Percentiles rank a stretch among this genome's conserved stretches.
phyloP scores from a whole-genome alignment of 148 eudicot species.

The Polygonum aviculare region DNA sequence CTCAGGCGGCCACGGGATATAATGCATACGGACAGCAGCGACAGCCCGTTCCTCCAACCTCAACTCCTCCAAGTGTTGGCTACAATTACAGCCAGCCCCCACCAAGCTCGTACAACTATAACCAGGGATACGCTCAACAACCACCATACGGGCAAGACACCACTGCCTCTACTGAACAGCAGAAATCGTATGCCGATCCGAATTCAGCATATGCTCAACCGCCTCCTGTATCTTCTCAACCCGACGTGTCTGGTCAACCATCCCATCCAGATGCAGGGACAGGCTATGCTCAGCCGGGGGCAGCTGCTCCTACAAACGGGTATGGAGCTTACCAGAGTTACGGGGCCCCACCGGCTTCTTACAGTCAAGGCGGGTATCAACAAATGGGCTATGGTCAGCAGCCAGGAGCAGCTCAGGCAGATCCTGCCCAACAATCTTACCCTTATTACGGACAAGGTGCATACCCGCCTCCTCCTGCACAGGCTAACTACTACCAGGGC shows the following conservation, averaged over 20 bases:
- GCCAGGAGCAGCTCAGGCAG: slow-evolving; percentile 23
- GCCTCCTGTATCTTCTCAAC: slow-evolving; percentile 13
- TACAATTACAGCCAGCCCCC: slow-evolving; percentile 31
- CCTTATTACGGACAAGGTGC: slow-evolving; percentile 34
- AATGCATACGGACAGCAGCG: slow-evolving; percentile 22
- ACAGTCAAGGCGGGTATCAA: slow-evolving; percentile 24
- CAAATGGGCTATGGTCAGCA: slow-evolving; percentile 35
- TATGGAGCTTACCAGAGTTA: slow-evolving; percentile 30
- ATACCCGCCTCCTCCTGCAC: slow-evolving; percentile 25
- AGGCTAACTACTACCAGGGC: slow-evolving; percentile 27
- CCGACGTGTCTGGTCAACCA: slow-evolving; percentile 15
- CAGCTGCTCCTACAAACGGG: slow-evolving; percentile 26
- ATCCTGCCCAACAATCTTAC: slow-evolving; percentile 24
- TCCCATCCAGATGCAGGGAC: slow-evolving; percentile 24
- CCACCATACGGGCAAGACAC: slow-evolving; percentile 30
- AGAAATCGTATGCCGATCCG: slow-evolving; percentile 17
- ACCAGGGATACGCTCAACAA: slow-evolving; percentile 15
- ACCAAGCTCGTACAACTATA: slow-evolving; percentile 26
- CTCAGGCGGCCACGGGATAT: slow-evolving; percentile 20
- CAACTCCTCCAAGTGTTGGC: slow-evolving; percentile 23
- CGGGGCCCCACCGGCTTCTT: slow-evolving; percentile 21
- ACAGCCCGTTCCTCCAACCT: slow-evolving; percentile 16
- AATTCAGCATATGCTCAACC: slow-evolving; percentile 18
- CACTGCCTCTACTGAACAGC: slow-evolving; percentile 10
- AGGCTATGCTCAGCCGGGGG: slow-evolving; percentile 20